Evolutionary conservation across 2,329 filamentous ascomycete genomes (phyloP).

Genomic region (Phyllosticta citrichinensis): DNA sequence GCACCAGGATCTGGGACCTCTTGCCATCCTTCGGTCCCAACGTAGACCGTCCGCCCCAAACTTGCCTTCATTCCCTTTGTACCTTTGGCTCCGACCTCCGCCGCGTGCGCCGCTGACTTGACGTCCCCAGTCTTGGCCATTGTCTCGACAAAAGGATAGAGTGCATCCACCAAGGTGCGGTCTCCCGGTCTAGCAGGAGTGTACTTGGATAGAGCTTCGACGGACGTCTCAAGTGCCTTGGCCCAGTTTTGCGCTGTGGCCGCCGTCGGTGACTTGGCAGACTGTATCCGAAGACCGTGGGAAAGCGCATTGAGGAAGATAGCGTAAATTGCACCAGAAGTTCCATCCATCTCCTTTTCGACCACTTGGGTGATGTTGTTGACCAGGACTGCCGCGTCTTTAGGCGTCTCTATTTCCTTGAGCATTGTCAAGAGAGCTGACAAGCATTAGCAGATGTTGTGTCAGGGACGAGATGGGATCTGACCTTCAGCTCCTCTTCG

Average conservation of each 20-base stretch:
- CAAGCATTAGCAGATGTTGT: neutral
- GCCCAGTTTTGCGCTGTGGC: slow-evolving; percentile 49
- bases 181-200: slow-evolving; percentile 86
- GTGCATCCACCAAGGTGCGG: slow-evolving; percentile 78
- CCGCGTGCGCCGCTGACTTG: slow-evolving; percentile 63
- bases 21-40: slow-evolving; percentile 65
- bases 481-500: slow-evolving; percentile 71
- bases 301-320: slow-evolving; percentile 86
- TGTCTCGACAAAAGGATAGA: slow-evolving; percentile 75
- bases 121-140: slow-evolving; percentile 57
- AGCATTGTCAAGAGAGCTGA: slow-evolving; percentile 34
- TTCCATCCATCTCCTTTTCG: slow-evolving; percentile 64
- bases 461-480: neutral
- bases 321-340: slow-evolving; percentile 66
- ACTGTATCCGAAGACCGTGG: slow-evolving; percentile 51
- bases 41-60: slow-evolving; percentile 73
- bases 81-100: slow-evolving; percentile 63
- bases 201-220: slow-evolving; percentile 64
- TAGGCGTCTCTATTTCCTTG: slow-evolving; percentile 33
- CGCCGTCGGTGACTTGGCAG: slow-evolving; percentile 33
- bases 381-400: slow-evolving; percentile 51
- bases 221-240: slow-evolving; percentile 60
- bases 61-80: slow-evolving; percentile 91
- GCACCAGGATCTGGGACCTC: slow-evolving; percentile 66
- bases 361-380: slow-evolving; percentile 53